Evolutionary conservation across 352 stramenopile genomes (phyloP).

Genomic region (Elongisporangium prolatum): DNA sequence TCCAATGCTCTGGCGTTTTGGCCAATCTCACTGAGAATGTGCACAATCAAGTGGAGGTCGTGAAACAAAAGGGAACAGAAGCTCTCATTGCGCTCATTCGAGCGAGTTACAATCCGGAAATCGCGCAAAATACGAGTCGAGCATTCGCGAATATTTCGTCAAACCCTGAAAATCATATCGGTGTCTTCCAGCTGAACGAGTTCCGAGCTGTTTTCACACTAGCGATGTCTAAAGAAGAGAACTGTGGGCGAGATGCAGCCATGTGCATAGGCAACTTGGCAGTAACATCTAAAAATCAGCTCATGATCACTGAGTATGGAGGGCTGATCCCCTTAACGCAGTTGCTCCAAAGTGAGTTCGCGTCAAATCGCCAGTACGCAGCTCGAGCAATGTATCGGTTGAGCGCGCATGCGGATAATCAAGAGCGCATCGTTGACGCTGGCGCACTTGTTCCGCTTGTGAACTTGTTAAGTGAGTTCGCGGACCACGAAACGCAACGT

Average conservation of each 20-base stretch:
- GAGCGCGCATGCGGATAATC: constrained; percentile 82
- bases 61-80: constrained; percentile 63
- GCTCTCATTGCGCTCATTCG: constrained; percentile 62
- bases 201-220: constrained; percentile 77
- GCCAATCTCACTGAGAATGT: constrained; percentile 91
- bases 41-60: constrained; percentile 87
- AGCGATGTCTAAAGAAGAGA: constrained; percentile 67
- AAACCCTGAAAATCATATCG: constrained; percentile 90
- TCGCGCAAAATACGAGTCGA: constrained; percentile 86
- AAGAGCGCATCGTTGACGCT: constrained; percentile 81
- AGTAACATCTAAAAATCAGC: constrained; percentile 87
- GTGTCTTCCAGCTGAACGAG: constrained; percentile 80
- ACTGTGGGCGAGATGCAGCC: constrained; percentile 87
- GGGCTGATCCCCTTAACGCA: constrained; percentile 79
- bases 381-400: constrained; percentile 89
- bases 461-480: constrained; percentile 40
- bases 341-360: constrained; percentile 67
- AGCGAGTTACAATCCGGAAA: constrained; percentile 62
- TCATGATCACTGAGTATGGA: constrained; percentile 83
- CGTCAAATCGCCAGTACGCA: constrained; percentile 75
- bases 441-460: constrained; percentile 78
- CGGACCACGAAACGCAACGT: constrained; percentile 62
- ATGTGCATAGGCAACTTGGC: constrained; percentile 94
- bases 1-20: constrained; percentile 86
- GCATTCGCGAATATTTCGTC: constrained; percentile 90